Conservation (phyloP, 768 basidiomycete species). For the Podaxis pistillaris region DNA sequence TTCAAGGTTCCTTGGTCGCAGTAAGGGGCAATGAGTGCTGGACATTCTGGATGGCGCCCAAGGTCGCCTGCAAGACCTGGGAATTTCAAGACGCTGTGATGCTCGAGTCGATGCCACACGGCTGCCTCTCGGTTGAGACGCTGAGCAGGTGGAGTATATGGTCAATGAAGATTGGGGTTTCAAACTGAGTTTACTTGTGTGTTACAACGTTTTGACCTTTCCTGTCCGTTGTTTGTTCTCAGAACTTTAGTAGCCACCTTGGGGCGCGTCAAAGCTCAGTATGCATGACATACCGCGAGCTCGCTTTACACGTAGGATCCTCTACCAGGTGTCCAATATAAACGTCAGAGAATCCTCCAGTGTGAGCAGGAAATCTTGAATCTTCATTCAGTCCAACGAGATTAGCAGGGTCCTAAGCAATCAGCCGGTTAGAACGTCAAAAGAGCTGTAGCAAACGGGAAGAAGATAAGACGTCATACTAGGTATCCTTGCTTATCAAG, state of each 20-base stretch:
- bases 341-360: neutral
- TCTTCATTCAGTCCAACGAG: neutral
- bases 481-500: too few species aligned
- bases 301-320: neutral
- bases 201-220: neutral
- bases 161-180: neutral
- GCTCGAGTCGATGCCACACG: conserved; percentile 16
- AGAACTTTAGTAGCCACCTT: conserved; percentile 22
- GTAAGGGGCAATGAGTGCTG: conserved; percentile 17
- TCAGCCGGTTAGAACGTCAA: too few species aligned
- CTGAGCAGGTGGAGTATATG: conserved; percentile 1
- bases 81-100: conserved; percentile 18
- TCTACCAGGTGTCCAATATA: neutral
- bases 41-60: neutral
- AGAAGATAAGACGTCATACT: too few species aligned
- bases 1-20: conserved; percentile 13
- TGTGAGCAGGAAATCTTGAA: neutral
- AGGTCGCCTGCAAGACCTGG: conserved; percentile 10
- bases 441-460: too few species aligned
- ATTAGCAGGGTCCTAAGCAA: neutral
- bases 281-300: neutral
- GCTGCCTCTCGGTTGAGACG: conserved; percentile 15
- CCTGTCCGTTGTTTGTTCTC: neutral
- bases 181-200: neutral
- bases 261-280: neutral